phyloP scores from a whole-genome alignment of 176 grass and related monocot species.

The Otatea glauca region DNA sequence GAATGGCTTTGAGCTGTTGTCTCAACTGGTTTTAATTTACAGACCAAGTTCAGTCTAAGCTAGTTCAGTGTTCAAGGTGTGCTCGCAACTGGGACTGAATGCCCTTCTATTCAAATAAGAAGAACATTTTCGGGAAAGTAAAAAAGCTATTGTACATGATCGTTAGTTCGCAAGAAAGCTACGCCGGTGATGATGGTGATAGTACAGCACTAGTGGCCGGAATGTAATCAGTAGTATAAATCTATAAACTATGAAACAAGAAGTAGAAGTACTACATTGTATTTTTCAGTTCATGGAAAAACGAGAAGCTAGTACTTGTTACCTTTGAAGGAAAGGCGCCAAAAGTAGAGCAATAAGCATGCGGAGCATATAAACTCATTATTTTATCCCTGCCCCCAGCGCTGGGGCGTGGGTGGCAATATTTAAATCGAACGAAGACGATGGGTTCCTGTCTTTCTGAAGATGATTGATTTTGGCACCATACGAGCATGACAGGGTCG shows the following conservation, averaged over 20 bases:
- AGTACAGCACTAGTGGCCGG: constrained; percentile 32
- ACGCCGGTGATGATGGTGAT: constrained; percentile 38
- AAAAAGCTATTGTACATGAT: constrained; percentile 50
- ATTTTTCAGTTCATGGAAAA: not conserved
- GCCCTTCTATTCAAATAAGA: not conserved
- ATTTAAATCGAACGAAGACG: constrained; percentile 38
- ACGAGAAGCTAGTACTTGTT: constrained; percentile 21
- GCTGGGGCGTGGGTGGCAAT: not conserved
- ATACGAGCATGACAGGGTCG: constrained; percentile 19
- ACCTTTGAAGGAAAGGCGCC: constrained; percentile 38
- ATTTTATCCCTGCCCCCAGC: constrained; percentile 9
- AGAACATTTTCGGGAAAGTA: constrained; percentile 43
- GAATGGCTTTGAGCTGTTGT: not conserved
- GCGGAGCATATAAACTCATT: constrained; percentile 29
- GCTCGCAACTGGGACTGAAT: not conserved
- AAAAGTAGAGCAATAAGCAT: constrained; percentile 32
- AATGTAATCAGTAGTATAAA: constrained; percentile 37
- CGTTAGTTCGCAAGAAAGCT: constrained; percentile 39
- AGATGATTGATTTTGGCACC: constrained; percentile 21
- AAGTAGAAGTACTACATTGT: not conserved
- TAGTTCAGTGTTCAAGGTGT: not conserved
- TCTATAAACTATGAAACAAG: too few species aligned
- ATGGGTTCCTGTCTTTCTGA: constrained; percentile 19
- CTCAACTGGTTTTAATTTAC: not conserved
- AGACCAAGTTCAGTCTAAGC: constrained; percentile 35